Evolutionary conservation across 2,329 filamentous ascomycete species (phyloP).

Genomic region (Aspergillus terreus): DNA sequence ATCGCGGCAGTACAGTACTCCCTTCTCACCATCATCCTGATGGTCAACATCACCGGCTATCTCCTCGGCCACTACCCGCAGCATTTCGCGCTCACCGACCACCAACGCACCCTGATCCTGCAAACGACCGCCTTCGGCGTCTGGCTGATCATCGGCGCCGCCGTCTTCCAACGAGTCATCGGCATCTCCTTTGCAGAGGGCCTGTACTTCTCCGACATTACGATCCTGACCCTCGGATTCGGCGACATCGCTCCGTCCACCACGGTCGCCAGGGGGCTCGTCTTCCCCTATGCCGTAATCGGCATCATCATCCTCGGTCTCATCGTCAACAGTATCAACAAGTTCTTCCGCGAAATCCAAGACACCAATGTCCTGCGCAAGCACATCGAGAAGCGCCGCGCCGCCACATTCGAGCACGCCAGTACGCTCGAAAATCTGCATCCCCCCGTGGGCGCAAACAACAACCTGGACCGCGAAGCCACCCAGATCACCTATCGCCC

Average conservation of each 20-base stretch:
- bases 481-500: conserved; percentile 6
- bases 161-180: conserved; percentile 70
- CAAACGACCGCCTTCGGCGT: conserved; percentile 84
- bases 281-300: conserved; percentile 79
- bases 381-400: conserved; percentile 54
- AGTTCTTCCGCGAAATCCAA: conserved; percentile 57
- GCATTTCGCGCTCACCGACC: conserved; percentile 72
- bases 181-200: conserved; percentile 73
- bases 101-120: conserved; percentile 82
- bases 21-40: conserved; percentile 70
- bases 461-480: conserved; percentile 7
- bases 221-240: conserved; percentile 59
- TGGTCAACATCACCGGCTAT: conserved; percentile 76
- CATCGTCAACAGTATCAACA: conserved; percentile 75
- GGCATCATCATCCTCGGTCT: conserved; percentile 83
- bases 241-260: conserved; percentile 58
- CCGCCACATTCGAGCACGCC: conserved; percentile 52
- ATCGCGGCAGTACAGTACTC: conserved; percentile 78
- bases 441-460: neutral
- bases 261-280: conserved; percentile 61
- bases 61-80: conserved; percentile 70
- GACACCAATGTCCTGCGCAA: conserved; percentile 60
- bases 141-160: conserved; percentile 74
- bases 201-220: conserved; percentile 74
- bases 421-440: conserved; percentile 39